These are phyloP conservation scores for Debaryomyces castellii DNA, from an alignment of 805 yeast genomes.

Conservation along the genomic window DNA sequence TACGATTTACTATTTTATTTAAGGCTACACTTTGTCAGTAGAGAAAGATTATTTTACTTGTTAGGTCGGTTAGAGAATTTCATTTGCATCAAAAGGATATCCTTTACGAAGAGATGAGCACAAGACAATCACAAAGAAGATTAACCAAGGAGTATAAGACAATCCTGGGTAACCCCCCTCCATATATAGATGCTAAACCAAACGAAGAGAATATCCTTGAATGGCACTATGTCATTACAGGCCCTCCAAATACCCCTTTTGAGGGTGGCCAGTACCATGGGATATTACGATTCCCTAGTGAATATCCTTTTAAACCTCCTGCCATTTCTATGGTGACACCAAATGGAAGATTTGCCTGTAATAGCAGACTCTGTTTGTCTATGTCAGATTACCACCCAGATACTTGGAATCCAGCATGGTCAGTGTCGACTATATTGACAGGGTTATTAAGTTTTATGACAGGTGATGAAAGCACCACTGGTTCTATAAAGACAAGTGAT, in stretches of 20 bases:
- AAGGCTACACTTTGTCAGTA: no score
- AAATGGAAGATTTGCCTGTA: conserved; percentile 80
- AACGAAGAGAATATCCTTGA: conserved; percentile 83
- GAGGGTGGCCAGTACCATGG: conserved; percentile 90
- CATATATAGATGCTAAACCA: conserved; percentile 81
- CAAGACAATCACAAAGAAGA: conserved; percentile 43
- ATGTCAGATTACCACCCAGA: conserved; percentile 96
- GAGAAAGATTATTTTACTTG: no score
- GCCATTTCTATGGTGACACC: conserved; percentile 88
- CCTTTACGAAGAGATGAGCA: conserved; percentile 26
- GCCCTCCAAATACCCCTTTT: conserved; percentile 89
- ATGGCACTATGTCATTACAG: conserved; percentile 92
- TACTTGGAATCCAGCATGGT: conserved; percentile 96
- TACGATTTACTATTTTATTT: neutral
- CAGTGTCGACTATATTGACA: conserved; percentile 81
- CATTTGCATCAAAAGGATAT: neutral
- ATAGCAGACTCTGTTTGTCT: conserved; percentile 80
- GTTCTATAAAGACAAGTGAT: conserved; percentile 69
- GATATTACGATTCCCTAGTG: conserved; percentile 74
- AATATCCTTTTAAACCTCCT: conserved; percentile 91
- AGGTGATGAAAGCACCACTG: conserved; percentile 80
- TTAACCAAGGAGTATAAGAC: conserved; percentile 80
- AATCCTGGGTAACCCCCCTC: conserved; percentile 78
- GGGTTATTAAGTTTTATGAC: conserved; percentile 93
- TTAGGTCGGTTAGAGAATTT: no score